These are phyloP conservation scores for Suillus bovinus DNA, from an alignment of 768 basidiomycete genomes.

Conservation along the genomic window DNA sequence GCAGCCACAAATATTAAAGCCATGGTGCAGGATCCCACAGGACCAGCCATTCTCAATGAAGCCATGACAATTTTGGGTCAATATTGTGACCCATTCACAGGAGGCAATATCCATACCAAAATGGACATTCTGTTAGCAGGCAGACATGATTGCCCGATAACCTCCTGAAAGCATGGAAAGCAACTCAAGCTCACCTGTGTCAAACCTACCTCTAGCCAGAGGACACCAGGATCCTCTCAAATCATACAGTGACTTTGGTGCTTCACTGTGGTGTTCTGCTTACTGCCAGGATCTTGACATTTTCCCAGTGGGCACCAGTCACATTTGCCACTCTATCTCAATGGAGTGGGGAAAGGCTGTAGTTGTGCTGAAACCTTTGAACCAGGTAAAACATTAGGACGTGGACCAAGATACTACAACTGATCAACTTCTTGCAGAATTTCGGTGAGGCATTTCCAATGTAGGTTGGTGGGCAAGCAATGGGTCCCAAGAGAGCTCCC, in stretches of 20 bases:
- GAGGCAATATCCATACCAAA: not conserved
- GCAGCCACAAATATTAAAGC: too few species aligned
- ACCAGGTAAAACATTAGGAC: not conserved
- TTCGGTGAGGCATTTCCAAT: too few species aligned
- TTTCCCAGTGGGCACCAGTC: not conserved
- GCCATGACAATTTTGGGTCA: not conserved
- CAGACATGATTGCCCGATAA: not conserved
- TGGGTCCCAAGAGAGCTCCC: too few species aligned
- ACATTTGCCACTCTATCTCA: not conserved
- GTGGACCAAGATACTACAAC: fast-evolving
- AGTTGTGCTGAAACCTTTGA: not conserved
- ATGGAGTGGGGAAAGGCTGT: not conserved
- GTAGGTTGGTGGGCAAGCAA: too few species aligned
- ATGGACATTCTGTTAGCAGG: not conserved
- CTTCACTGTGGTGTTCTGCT: not conserved
- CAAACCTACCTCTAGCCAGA: not conserved
- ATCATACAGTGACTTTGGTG: not conserved
- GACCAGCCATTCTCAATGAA: not conserved
- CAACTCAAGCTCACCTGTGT: not conserved
- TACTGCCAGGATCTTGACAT: not conserved
- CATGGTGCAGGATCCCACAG: too few species aligned
- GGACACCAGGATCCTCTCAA: not conserved
- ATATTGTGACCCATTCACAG: not conserved
- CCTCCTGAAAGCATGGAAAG: not conserved
- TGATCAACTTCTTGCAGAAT: too few species aligned